Conservation (phyloP, 208 protist genomes). For the Leishmania guyanensis region DNA sequence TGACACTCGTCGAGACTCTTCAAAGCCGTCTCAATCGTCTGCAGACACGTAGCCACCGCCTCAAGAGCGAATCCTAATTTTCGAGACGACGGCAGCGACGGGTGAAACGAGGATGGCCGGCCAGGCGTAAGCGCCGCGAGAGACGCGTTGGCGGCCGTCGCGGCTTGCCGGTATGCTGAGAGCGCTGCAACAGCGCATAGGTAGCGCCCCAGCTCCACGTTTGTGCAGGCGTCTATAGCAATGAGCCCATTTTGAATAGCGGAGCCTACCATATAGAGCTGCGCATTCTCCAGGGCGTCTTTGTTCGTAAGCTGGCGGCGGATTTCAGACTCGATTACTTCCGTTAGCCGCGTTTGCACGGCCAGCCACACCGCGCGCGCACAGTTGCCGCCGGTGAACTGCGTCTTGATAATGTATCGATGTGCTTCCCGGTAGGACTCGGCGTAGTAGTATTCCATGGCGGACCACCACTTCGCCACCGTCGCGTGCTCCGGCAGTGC, state of each 20-base stretch:
- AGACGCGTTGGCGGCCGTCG: constrained; percentile 23
- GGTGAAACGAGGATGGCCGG: neutral
- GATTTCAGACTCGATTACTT: constrained; percentile 52
- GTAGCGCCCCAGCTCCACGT: constrained; percentile 46
- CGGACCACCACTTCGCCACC: constrained; percentile 55
- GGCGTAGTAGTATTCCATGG: constrained; percentile 52
- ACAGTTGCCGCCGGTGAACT: constrained; percentile 35
- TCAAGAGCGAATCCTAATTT: neutral
- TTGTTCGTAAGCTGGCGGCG: constrained; percentile 35
- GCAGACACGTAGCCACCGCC: constrained; percentile 35
- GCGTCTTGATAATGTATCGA: constrained; percentile 44
- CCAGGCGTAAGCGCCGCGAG: neutral
- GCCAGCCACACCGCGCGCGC: constrained; percentile 70
- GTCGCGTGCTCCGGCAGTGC: constrained; percentile 49
- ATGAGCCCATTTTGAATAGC: constrained; percentile 74
- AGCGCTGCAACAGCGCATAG: constrained; percentile 61
- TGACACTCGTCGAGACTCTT: constrained; percentile 40
- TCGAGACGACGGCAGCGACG: constrained; percentile 7
- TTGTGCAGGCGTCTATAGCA: constrained; percentile 42
- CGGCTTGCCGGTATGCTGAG: constrained; percentile 49
- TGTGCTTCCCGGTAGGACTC: constrained; percentile 47
- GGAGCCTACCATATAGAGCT: constrained; percentile 59
- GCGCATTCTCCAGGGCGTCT: constrained; percentile 36
- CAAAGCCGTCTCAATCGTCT: constrained; percentile 51
- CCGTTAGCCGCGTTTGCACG: constrained; percentile 54